phyloP scores from a whole-genome alignment of 768 basidiomycete genomes.

The Boletus tylopilopsis region DNA sequence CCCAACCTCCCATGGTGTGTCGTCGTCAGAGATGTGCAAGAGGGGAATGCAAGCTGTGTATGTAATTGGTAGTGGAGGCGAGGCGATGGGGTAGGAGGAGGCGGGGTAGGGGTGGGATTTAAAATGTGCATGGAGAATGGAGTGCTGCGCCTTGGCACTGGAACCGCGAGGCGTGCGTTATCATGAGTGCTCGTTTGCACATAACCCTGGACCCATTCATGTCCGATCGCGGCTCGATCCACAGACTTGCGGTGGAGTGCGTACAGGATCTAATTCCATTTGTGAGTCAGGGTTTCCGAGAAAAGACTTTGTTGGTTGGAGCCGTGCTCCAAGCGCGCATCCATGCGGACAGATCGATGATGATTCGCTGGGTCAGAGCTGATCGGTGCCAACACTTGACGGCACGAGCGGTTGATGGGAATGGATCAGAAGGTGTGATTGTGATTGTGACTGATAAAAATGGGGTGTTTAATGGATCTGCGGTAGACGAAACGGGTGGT shows the following conservation, averaged over 20 bases:
- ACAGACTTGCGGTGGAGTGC: not conserved
- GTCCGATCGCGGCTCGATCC: not conserved
- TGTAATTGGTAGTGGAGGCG: no score
- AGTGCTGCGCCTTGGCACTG: not conserved
- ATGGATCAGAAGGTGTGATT: not conserved
- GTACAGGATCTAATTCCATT: no score
- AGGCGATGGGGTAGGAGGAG: no score
- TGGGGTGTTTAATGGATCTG: not conserved
- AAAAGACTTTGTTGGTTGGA: no score
- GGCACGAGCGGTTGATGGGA: not conserved
- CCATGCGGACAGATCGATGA: not conserved
- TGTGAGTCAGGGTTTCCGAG: no score
- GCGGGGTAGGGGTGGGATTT: not conserved
- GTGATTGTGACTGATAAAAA: not conserved
- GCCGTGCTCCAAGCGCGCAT: not conserved
- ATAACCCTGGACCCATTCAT: slow-evolving; percentile 5
- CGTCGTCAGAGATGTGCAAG: not conserved
- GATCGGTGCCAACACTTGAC: not conserved
- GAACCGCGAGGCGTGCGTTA: not conserved
- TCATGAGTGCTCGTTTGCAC: not conserved
- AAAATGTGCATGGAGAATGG: no score
- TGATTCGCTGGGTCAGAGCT: slow-evolving; percentile 4
- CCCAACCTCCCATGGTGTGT: slow-evolving; percentile 6
- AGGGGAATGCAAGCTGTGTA: no score
- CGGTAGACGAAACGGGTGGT: not conserved